Conservation (phyloP, 805 yeast genomes). For the Ogataea degrootiae region DNA sequence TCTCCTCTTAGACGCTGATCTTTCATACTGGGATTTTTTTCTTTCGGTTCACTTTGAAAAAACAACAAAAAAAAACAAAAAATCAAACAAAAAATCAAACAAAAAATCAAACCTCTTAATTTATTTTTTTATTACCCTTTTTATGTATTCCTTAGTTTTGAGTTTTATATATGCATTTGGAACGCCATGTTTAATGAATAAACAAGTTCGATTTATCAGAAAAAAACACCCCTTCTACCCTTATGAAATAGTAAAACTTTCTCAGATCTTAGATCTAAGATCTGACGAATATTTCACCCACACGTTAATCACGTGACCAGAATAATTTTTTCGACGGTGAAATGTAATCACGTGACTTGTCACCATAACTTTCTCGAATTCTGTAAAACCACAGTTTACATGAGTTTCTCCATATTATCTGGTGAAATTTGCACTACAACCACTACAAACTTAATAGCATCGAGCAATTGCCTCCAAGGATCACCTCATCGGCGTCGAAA, state of each 20-base stretch:
- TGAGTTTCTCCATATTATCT: too few relatives aligned
- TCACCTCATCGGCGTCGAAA: too few relatives aligned
- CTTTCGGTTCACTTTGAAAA: background rate
- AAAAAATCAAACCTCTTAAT: background rate
- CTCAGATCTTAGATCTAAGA: background rate
- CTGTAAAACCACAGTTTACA: background rate
- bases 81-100: background rate
- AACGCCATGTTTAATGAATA: conserved; percentile 39
- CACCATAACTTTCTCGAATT: background rate
- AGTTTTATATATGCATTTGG: conserved; percentile 22
- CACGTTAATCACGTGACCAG: too few relatives aligned
- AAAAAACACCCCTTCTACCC: background rate
- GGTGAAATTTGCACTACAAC: too few relatives aligned
- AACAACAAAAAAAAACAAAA: background rate
- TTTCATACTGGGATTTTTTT: conserved; percentile 2
- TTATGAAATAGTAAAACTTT: conserved; percentile 1
- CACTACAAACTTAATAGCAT: too few relatives aligned
- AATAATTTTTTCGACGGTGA: background rate
- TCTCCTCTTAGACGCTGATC: background rate
- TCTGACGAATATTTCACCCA: too few relatives aligned
- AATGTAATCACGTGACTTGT: background rate
- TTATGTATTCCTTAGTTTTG: conserved; percentile 7
- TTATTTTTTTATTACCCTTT: conserved; percentile 6
- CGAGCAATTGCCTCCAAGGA: too few relatives aligned
- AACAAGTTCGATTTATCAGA: conserved; percentile 29